These are phyloP conservation scores for Imleria badia DNA, from an alignment of 768 basidiomycete species.

Conservation along the genomic window DNA sequence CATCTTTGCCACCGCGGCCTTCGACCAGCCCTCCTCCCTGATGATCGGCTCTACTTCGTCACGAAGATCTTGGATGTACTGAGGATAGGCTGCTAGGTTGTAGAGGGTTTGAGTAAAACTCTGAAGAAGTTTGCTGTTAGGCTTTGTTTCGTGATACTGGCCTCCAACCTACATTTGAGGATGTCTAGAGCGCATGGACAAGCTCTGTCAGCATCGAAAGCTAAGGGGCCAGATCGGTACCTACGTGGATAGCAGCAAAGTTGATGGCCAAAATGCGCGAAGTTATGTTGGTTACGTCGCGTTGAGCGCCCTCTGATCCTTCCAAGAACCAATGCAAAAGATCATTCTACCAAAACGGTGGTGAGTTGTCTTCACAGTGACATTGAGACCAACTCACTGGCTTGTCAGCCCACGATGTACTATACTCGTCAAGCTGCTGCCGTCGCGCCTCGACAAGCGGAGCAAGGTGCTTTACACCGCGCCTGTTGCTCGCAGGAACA, in stretches of 20 bases:
- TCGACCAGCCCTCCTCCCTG: constrained; percentile 19
- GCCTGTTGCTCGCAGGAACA: constrained; percentile 5
- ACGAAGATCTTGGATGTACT: constrained; percentile 13
- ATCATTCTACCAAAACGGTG: constrained; percentile 26
- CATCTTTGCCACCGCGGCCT: constrained; percentile 16
- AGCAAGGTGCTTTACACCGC: constrained; percentile 17
- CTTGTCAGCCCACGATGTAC: background rate
- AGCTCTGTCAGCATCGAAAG: background rate
- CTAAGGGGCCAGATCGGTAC: background rate
- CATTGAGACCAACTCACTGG: background rate
- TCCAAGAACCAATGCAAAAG: constrained; percentile 35
- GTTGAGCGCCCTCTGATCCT: constrained; percentile 16
- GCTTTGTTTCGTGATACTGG: background rate
- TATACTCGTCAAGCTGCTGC: background rate
- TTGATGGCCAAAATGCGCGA: constrained; percentile 14
- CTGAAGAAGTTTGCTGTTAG: background rate
- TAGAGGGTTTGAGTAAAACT: constrained; percentile 10
- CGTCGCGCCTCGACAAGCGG: constrained; percentile 24
- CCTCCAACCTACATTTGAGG: constrained; percentile 6
- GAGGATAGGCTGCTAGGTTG: constrained; percentile 11
- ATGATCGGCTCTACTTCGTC: constrained; percentile 16
- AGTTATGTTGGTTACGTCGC: constrained; percentile 21
- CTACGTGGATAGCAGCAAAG: constrained; percentile 25
- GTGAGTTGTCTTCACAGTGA: background rate
- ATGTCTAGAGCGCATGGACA: background rate